phyloP scores from a whole-genome alignment of 257 asterid genomes.

The Paulownia fortunei region DNA sequence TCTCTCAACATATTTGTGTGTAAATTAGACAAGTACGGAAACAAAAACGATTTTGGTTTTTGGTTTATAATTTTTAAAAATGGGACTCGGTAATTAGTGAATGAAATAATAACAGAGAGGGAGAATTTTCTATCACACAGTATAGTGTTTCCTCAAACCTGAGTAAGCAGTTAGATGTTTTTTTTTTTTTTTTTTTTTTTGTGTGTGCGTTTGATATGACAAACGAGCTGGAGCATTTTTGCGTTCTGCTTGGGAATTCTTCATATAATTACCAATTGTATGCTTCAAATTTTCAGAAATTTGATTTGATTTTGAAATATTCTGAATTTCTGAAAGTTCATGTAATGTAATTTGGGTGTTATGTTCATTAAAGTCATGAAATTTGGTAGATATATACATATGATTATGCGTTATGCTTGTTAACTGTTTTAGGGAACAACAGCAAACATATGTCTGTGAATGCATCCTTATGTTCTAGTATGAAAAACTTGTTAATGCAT shows the following conservation, averaged over 20 bases:
- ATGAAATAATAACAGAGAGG: neutral
- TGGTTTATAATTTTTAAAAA: neutral
- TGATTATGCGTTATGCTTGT: neutral
- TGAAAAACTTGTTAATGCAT: neutral
- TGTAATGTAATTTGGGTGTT: slow-evolving; percentile 4
- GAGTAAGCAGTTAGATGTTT: neutral
- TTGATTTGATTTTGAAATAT: slow-evolving; percentile 11
- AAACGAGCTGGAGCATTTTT: neutral
- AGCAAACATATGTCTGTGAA: neutral
- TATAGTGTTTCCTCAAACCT: slow-evolving; percentile 1
- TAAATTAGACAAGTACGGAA: neutral
- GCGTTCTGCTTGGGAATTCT: slow-evolving; percentile 5
- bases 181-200: neutral
- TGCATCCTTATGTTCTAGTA: neutral
- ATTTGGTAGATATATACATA: slow-evolving; percentile 6
- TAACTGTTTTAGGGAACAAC: neutral
- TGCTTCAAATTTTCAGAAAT: neutral
- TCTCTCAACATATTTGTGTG: neutral
- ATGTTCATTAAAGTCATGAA: neutral
- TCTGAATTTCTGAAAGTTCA: neutral
- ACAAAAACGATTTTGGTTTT: neutral
- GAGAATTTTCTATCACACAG: neutral
- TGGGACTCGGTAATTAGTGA: slow-evolving; percentile 13
- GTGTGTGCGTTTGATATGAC: neutral
- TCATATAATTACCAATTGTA: neutral